Conservation (phyloP, 768 basidiomycete species). For the Atractiella rhizophila region DNA sequence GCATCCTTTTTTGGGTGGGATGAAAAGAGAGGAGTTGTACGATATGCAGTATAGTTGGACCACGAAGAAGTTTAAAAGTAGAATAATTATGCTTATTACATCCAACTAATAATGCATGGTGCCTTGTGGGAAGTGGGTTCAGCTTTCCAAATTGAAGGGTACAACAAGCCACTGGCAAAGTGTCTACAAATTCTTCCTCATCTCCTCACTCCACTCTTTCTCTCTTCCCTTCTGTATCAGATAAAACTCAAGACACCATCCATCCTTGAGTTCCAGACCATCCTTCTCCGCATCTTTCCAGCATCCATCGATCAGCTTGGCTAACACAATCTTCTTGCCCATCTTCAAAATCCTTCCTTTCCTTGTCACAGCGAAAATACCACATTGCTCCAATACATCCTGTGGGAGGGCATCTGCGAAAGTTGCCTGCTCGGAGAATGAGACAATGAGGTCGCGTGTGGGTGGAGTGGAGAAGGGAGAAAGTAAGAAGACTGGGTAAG, state of each 20-base stretch:
- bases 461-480: slow-evolving; percentile 53
- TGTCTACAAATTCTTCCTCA: slow-evolving; percentile 35
- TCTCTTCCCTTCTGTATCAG: slow-evolving; percentile 53
- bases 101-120: too few species aligned
- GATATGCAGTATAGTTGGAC: too few species aligned
- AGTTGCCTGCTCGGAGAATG: slow-evolving; percentile 60
- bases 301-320: slow-evolving; percentile 43
- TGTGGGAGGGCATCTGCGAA: slow-evolving; percentile 69
- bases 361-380: slow-evolving; percentile 59
- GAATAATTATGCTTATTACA: too few species aligned
- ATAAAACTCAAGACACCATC: slow-evolving; percentile 44
- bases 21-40: too few species aligned
- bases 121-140: too few species aligned
- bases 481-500: slow-evolving; percentile 67
- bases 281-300: slow-evolving; percentile 34
- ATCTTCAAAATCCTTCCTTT: slow-evolving; percentile 59
- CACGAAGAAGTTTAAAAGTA: too few species aligned
- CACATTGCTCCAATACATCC: too few species aligned
- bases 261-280: slow-evolving; percentile 60
- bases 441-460: slow-evolving; percentile 63
- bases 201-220: slow-evolving; percentile 63
- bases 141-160: too few species aligned
- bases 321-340: slow-evolving; percentile 65
- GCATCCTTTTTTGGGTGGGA: too few species aligned
- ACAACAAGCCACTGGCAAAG: not conserved